phyloP scores from a whole-genome alignment of 495 filamentous ascomycete genomes.

The Hypoxylon fuscum region DNA sequence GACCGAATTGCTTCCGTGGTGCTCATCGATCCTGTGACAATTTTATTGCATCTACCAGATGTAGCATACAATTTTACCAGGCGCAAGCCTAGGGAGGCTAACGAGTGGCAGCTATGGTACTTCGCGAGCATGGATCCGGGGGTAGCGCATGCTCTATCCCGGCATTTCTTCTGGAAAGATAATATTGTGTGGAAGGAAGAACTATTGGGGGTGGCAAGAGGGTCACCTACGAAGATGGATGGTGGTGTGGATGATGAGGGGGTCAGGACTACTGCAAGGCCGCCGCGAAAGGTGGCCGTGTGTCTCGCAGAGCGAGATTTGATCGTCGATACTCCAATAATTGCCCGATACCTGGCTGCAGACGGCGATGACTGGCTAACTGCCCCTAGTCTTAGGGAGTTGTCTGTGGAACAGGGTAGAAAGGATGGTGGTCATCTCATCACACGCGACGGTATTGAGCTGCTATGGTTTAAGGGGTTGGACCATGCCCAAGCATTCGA shows the following conservation, averaged over 20 bases:
- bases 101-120: conserved; percentile 73
- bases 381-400: conserved; percentile 7
- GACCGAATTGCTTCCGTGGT: conserved; percentile 58
- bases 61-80: conserved; percentile 77
- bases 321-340: conserved; percentile 68
- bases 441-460: conserved; percentile 62
- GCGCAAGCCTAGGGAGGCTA: conserved; percentile 62
- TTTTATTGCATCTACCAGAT: conserved; percentile 71
- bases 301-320: conserved; percentile 67
- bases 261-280: conserved; percentile 2
- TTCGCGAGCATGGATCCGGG: conserved; percentile 72
- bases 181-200: conserved; percentile 75
- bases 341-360: conserved; percentile 65
- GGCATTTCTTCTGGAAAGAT: conserved; percentile 75
- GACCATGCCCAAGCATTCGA: conserved; percentile 79
- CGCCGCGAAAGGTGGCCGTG: conserved; percentile 58
- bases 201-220: conserved; percentile 38
- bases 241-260: conserved; percentile 27
- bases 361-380: conserved; percentile 39
- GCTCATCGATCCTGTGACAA: conserved; percentile 71
- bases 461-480: conserved; percentile 68
- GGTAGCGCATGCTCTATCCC: conserved; percentile 64
- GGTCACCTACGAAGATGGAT: conserved; percentile 19
- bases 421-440: conserved; percentile 48
- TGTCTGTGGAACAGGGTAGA: conserved; percentile 21